phyloP scores from a whole-genome alignment of 1,284 basidiomycete genomes.

The Sanghuangporus sanghuang region DNA sequence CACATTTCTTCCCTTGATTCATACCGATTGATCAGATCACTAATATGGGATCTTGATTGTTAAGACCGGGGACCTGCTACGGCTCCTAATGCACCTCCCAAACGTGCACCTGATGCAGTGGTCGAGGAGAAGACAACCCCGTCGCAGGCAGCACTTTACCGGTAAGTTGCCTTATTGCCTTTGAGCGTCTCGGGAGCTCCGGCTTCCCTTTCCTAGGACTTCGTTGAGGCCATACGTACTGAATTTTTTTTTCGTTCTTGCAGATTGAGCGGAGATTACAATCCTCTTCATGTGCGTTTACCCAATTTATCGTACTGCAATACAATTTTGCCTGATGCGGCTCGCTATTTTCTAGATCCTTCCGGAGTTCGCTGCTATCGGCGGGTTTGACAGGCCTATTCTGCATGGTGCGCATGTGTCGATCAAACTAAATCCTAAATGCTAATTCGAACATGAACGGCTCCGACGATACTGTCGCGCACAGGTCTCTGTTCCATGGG shows the following conservation, averaged over 20 bases:
- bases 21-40: not conserved
- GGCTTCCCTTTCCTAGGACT: not conserved
- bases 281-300: conserved; percentile 79
- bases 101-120: conserved; percentile 78
- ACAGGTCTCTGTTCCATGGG: conserved; percentile 88
- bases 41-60: conserved; percentile 3
- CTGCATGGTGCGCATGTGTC: conserved; percentile 49
- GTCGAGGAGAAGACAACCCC: conserved; percentile 81
- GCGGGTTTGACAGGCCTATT: conserved; percentile 92
- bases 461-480: conserved; percentile 16
- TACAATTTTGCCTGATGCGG: not conserved
- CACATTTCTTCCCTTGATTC: not conserved
- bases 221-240: conserved; percentile 8
- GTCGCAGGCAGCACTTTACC: conserved; percentile 87
- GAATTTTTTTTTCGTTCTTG: not conserved
- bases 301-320: not conserved
- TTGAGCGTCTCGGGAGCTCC: not conserved
- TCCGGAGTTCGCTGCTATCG: conserved; percentile 90
- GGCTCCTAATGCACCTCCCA: conserved; percentile 79
- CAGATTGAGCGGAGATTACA: conserved; percentile 84
- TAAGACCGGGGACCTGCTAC: conserved; percentile 88
- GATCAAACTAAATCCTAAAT: not conserved
- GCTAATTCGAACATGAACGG: not conserved
- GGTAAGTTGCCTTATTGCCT: conserved; percentile 41
- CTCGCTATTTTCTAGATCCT: conserved; percentile 55